Evolutionary conservation across 1,139 yeast genomes (phyloP), one percentile per base, ranked within the genome.

Genomic region (Eremothecium cymbalariae): DNA sequence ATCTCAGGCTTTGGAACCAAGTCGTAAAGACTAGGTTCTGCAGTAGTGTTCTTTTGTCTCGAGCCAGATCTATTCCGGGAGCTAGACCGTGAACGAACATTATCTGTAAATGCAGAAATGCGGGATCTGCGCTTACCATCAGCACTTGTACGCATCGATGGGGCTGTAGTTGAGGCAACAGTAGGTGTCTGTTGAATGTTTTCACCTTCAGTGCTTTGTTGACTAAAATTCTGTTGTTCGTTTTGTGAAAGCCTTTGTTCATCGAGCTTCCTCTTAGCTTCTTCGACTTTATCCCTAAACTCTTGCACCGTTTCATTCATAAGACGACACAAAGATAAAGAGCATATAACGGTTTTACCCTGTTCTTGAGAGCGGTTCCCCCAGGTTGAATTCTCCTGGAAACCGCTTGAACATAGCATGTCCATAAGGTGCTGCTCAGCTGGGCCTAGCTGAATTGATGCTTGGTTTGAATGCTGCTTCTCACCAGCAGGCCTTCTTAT

Each of bases 381-480:
- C 99, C 99, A 93, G 15, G 57, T 53, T 28, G 84, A 88, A 19
- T 67, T 67, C 6, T 71, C 63, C 4, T 67, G 62, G 47, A 88
- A 84, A 1, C 99, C 99, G 1, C 94, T 79, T 0, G 93, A 70
- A 51, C 96, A 86, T 36, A 93, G 70, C 98, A 93, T 93, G 45
- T 86, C 96, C 60, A 85, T 74, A 35, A 93, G 67, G 60, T 90
- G 97, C 55, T 82, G 90, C 57, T 93, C 99, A 1, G 98, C 97
- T 6, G 95, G 81, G 2, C 94, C 95, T 38, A 84, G 63, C 19
- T 64, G 65, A 45, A 73, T 74, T 4, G 57, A 66, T 49, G 47
- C 42, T 48, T 3, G 64, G 57, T 18, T 16, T 8, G 8, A 17
- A 7, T 21, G 18, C 8, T 18, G 45, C 51, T 39, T 59, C n/a